phyloP scores from a whole-genome alignment of 73 alveolate genomes.

The Symbiodinium natans region DNA sequence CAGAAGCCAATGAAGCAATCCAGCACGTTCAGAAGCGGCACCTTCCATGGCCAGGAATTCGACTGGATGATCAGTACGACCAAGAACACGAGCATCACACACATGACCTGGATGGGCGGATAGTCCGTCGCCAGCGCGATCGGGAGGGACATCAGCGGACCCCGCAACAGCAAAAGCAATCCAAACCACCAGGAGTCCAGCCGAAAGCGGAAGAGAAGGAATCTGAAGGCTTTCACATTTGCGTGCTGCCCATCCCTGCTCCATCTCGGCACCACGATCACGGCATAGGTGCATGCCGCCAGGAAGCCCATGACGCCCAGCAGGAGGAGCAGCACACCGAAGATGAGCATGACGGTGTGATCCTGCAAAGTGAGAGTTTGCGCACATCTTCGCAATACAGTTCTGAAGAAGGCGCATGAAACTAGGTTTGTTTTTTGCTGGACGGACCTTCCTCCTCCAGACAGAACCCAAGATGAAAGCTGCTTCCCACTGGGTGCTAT shows the following conservation, averaged over 20 bases:
- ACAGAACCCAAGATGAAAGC: no score
- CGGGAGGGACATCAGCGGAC: background rate
- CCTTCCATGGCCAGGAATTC: background rate
- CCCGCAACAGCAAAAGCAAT: background rate
- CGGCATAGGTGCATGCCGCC: constrained; percentile 24
- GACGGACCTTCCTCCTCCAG: no score
- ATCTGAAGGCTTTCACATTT: background rate
- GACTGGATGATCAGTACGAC: background rate
- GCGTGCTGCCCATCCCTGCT: background rate
- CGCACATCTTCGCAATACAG: background rate
- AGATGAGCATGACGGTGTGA: constrained; percentile 14
- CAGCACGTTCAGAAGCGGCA: background rate
- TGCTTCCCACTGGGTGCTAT: no score
- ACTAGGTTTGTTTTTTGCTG: background rate
- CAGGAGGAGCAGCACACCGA: background rate
- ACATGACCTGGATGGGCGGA: background rate
- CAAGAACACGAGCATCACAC: background rate
- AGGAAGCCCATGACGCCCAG: constrained; percentile 16
- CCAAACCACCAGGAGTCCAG: constrained; percentile 7
- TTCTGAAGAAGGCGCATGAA: background rate
- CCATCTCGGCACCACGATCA: background rate
- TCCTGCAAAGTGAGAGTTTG: background rate
- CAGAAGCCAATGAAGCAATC: background rate
- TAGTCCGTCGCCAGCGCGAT: background rate
- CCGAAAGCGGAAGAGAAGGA: background rate